Conservation (phyloP, 768 basidiomycete genomes). For the Hygrocybe punicea region DNA sequence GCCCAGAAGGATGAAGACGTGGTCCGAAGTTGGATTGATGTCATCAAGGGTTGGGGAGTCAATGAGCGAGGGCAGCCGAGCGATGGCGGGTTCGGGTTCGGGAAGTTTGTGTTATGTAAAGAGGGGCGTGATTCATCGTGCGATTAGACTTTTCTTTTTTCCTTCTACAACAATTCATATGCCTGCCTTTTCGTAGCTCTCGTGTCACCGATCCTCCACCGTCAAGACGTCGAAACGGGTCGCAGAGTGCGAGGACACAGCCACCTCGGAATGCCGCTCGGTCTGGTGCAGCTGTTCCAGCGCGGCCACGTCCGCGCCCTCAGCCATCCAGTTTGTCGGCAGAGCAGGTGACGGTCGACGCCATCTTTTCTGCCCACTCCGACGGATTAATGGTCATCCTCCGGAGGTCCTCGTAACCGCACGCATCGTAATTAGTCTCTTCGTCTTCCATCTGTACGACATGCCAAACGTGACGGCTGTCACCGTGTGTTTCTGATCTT, state of each 20-base stretch:
- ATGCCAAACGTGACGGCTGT: neutral
- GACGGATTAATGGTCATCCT: slow-evolving; percentile 81
- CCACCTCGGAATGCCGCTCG: neutral
- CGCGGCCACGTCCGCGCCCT: slow-evolving; percentile 8
- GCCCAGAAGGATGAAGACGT: slow-evolving; percentile 56
- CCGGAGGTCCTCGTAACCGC: slow-evolving; percentile 34
- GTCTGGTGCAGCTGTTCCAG: neutral
- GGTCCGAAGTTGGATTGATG: slow-evolving; percentile 71
- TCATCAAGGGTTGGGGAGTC: slow-evolving; percentile 79
- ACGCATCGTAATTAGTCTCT: slow-evolving; percentile 23
- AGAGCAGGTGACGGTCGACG: slow-evolving; percentile 58
- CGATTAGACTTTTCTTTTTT: slow-evolving; percentile 15
- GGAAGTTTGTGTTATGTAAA: slow-evolving; percentile 56
- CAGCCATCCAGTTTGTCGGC: slow-evolving; percentile 3
- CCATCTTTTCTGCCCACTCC: slow-evolving; percentile 82
- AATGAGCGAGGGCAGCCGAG: slow-evolving; percentile 81
- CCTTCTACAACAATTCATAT: slow-evolving; percentile 1
- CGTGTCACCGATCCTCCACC: slow-evolving; percentile 35
- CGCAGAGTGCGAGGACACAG: slow-evolving; percentile 7
- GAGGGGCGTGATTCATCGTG: slow-evolving; percentile 65
- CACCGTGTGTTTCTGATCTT: neutral
- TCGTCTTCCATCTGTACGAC: neutral
- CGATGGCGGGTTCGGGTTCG: slow-evolving; percentile 83
- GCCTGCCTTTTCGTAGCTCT: slow-evolving; percentile 16
- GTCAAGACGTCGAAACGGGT: slow-evolving; percentile 23